Conservation (phyloP, 1,284 basidiomycete genomes). For the Ustilago nuda region DNA sequence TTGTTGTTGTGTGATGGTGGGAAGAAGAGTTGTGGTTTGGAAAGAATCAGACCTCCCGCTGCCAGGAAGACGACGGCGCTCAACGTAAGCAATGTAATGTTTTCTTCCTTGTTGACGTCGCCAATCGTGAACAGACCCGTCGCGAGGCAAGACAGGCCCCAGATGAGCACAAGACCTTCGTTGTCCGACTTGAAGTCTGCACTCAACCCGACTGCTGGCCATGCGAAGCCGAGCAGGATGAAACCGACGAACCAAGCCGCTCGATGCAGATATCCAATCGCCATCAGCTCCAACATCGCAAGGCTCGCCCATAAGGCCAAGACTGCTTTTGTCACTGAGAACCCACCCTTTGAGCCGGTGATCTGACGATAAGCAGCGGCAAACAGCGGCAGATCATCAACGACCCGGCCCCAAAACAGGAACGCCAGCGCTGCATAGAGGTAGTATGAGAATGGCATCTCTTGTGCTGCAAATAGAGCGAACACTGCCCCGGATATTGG, state of each 20-base stretch:
- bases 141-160: constrained; percentile 74
- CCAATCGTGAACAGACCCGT: constrained; percentile 79
- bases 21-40: constrained; percentile 35
- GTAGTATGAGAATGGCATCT: constrained; percentile 80
- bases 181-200: constrained; percentile 60
- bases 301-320: constrained; percentile 24
- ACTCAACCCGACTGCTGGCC: constrained; percentile 70
- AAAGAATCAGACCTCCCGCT: constrained; percentile 28
- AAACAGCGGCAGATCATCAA: constrained; percentile 47
- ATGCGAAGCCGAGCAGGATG: constrained; percentile 76
- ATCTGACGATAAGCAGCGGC: constrained; percentile 14
- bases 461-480: constrained; percentile 76
- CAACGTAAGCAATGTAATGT: constrained; percentile 55
- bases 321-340: neutral
- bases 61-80: constrained; percentile 46
- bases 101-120: constrained; percentile 81
- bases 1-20: neutral
- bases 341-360: neutral
- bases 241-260: constrained; percentile 81
- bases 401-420: constrained; percentile 74
- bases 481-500: constrained; percentile 36
- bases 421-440: constrained; percentile 80
- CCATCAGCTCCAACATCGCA: constrained; percentile 75
- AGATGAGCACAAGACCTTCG: constrained; percentile 70
- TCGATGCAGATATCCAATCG: constrained; percentile 75